These are phyloP conservation scores for Erythrophleum ivorense DNA, from an alignment of 331 rosid species.

Conservation along the genomic window DNA sequence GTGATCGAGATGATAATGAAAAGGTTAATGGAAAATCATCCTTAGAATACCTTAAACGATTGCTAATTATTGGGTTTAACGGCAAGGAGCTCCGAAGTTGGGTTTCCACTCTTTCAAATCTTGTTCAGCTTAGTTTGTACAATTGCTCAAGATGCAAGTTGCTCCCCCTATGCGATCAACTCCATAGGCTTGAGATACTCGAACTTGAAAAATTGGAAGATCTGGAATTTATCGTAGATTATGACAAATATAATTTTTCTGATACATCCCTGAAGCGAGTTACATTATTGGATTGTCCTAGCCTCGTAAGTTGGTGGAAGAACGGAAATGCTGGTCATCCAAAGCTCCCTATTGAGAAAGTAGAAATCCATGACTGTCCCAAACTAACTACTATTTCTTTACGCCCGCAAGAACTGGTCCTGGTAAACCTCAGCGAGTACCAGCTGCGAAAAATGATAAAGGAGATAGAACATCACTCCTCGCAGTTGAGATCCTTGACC, in stretches of 20 bases:
- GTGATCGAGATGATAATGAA: too few species aligned
- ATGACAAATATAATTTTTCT: background rate
- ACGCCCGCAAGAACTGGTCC: conserved; percentile 1
- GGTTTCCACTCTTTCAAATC: background rate
- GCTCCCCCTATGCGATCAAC: background rate
- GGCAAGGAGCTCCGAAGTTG: background rate
- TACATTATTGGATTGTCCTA: conserved; percentile 20
- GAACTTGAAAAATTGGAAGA: background rate
- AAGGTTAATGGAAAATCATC: background rate
- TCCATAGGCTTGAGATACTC: background rate
- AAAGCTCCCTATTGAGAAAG: conserved; percentile 1
- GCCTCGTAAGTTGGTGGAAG: conserved; percentile 26
- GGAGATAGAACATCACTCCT: background rate
- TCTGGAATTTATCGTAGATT: background rate
- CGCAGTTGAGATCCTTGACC: conserved; percentile 1
- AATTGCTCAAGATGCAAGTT: background rate
- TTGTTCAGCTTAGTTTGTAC: background rate
- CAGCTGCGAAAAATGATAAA: conserved; percentile 3
- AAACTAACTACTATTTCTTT: background rate
- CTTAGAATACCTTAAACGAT: background rate
- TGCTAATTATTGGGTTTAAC: background rate
- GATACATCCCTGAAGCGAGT: background rate
- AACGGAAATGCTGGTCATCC: background rate
- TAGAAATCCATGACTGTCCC: conserved; percentile 27
- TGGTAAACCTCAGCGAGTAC: background rate